Base-by-base conservation (phyloP, 805 yeast genomes). In the Kazachstania kunashirensis region DNA sequence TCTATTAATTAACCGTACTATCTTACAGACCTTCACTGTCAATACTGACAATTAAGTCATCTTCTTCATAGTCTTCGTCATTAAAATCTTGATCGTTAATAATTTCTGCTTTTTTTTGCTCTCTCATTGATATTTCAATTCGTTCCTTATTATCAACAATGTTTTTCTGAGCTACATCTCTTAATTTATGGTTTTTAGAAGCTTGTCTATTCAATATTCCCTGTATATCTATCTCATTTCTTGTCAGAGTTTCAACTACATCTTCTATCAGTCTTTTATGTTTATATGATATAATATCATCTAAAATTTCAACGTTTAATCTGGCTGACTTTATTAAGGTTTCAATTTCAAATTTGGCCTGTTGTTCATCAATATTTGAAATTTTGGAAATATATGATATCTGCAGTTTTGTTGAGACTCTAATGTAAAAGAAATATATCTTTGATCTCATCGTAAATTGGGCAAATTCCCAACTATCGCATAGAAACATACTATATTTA, bases 391-490 rank as follows among this genome's bases (percentile, higher is more conserved):
- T 33, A 39, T 57, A 57, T 21, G 48, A 36, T 7, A 55, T 38
- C 16, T 41, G 43, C 12, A 57, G 34, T 23, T 34, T 39, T 18
- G 41, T 42, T 3, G 59, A 47, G 4, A 57, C 42, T 24, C 53
- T 43, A 36, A 57, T 30, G 39, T 57, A 55, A 31, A 57, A 53
- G 21, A 48, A 47, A 31, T 50, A 51, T 12, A 57, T 49, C 33
- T 55, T 57, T 25, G 45, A 36, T 29, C 56, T 43, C 49, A 55
- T 47, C 13, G 42, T 39, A 21, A 26, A 31, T 15, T 46, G 43
- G 2, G 50, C 48, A 9, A 28, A 36, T 3, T 26, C 27, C 59
- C 58, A 52, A 16, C 36, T 38, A 13, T 39, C 40, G 19, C 33
- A 32, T 9, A 57, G 34, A 19, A 55, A 45, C 6, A 39, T 17